Percentiles rank a stretch among this genome's conserved stretches.
phyloP scores from a whole-genome alignment of 306 rosid species.

The Dryas drummondii region DNA sequence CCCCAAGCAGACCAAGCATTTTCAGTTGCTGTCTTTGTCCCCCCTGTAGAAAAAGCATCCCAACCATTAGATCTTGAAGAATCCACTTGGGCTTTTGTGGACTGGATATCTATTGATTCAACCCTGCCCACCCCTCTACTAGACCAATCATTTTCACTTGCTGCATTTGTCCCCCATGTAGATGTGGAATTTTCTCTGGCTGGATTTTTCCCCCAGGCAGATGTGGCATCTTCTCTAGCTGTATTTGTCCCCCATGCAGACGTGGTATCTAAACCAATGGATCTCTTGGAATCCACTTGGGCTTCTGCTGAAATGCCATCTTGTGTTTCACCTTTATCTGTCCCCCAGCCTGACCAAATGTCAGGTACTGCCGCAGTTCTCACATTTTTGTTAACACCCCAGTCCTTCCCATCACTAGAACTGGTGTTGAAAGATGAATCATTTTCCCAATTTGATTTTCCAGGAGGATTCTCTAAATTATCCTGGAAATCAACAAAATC shows the following conservation, averaged over 20 bases:
- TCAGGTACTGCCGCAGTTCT: slow-evolving; percentile 4
- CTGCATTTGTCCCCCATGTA: slow-evolving; percentile 5
- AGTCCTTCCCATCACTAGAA: slow-evolving; percentile 22
- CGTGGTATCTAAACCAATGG: slow-evolving; percentile 31
- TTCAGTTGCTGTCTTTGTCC: not conserved
- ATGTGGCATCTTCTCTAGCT: not conserved
- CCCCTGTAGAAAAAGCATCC: slow-evolving; percentile 1
- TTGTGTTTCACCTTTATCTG: not conserved
- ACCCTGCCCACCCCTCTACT: slow-evolving; percentile 11
- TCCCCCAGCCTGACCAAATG: slow-evolving; percentile 25
- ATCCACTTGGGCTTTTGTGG: slow-evolving; percentile 18
- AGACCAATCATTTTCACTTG: slow-evolving; percentile 18
- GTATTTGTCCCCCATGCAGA: not conserved
- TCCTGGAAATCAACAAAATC: slow-evolving; percentile 46
- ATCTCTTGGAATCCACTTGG: slow-evolving; percentile 15
- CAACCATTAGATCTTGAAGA: slow-evolving; percentile 13
- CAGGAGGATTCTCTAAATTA: slow-evolving; percentile 24
- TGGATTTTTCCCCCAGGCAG: not conserved
- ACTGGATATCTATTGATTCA: slow-evolving; percentile 19
- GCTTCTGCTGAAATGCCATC: slow-evolving; percentile 5
- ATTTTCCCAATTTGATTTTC: slow-evolving; percentile 37
- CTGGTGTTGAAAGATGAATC: slow-evolving; percentile 19
- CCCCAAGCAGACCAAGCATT: slow-evolving; percentile 30
- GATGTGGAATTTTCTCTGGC: not conserved
- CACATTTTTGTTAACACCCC: slow-evolving; percentile 13